A percentile compares a stretch with the other conserved stretches of the same genome.
Evolutionary conservation across 352 stramenopile genomes (phyloP).

Genomic region (Globisporangium irregulare): DNA sequence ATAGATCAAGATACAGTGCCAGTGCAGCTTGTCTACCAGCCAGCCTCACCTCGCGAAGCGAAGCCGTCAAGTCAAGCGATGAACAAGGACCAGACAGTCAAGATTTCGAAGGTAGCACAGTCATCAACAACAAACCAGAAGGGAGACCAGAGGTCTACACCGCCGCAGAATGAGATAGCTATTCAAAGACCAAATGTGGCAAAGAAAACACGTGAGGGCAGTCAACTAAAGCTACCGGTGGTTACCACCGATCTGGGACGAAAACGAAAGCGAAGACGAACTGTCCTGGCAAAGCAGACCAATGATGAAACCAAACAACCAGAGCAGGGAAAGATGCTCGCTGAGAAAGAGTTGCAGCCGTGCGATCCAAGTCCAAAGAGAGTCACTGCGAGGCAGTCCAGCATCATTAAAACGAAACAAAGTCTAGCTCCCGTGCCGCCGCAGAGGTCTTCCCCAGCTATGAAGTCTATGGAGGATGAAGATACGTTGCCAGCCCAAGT

Average conservation of each 20-base stretch:
- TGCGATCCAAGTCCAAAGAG: not conserved
- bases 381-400: not conserved
- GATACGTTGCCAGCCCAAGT: not conserved
- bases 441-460: not conserved
- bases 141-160: not conserved
- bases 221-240: not conserved
- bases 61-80: not conserved
- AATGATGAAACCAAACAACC: not conserved
- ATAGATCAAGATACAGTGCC: not conserved
- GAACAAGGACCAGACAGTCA: not conserved
- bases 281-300: not conserved
- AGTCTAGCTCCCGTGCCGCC: not conserved
- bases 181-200: not conserved
- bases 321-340: not conserved
- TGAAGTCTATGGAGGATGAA: not conserved
- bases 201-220: not conserved
- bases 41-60: not conserved
- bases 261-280: slow-evolving; percentile 4
- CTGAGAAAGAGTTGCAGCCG: not conserved
- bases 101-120: not conserved
- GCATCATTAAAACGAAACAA: not conserved
- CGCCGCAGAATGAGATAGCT: not conserved
- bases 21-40: not conserved
- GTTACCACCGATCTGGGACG: not conserved
- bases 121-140: not conserved